Base-by-base conservation (phyloP, 208 protist species). In the Leishmania aethiopica region DNA sequence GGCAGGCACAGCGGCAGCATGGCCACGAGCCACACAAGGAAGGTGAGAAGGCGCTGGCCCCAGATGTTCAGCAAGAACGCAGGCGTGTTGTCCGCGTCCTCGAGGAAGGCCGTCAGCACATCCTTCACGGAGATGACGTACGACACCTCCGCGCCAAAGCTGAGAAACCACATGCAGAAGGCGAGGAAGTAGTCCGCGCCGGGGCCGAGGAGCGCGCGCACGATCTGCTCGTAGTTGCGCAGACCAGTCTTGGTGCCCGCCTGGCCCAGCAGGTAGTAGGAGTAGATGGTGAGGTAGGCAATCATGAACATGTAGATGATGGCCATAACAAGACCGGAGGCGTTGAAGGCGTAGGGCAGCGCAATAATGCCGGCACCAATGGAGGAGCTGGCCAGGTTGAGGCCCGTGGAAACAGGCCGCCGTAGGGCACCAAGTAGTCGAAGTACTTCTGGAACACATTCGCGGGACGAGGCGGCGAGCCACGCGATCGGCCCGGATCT, bases 1-100 rank as follows among this genome's bases (percentile, higher is more conserved):
- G 90, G 92, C 53, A 96, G 85, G 62, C 83, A 95, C 60, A 97
- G 80, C 51, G 95, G 93, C 67, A 95, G 80, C 87, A 98, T 98
- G 42, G 75, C 73, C 40, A 90, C 75, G 19, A 96, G 76, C 72
- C 72, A 76, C 91, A 97, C 84, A 8, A 84, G 22, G 51, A 81
- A 79, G 2, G 88, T 89, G 49, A 97, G 84, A 11, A 95, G 66
- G 45, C 90, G 89, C 37, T 84, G 78, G 25, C 92, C 91, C 62
- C 59, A 77, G 78, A 84, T 80, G 51, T 40, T 57, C 53, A 60
- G 25, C 4, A 87, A n/a, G 25, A 84, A 94, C 13, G 70, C 79
- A 0, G 93, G 87, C 6, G 86, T 79, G 59, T 28, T 80, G 42
- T 51, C 45, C 0, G 86, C 49, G 70, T 90, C 64, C 45, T 91